These are phyloP conservation scores for Monilinia fructicola DNA, from an alignment of 2,329 filamentous ascomycete species.

Conservation along the genomic window DNA sequence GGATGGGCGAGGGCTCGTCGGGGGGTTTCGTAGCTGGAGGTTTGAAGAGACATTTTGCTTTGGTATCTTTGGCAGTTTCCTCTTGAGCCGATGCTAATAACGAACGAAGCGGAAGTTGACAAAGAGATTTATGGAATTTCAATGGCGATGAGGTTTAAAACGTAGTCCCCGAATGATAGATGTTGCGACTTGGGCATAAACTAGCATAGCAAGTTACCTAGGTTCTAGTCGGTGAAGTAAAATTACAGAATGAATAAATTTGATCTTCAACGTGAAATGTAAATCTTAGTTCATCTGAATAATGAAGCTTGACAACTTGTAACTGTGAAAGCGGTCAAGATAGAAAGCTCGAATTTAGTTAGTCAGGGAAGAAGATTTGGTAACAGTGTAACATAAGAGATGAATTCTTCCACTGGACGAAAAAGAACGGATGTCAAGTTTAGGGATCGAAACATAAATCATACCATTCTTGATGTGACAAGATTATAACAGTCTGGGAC, in stretches of 20 bases:
- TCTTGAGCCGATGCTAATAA: background rate
- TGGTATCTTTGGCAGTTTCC: background rate
- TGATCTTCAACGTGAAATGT: background rate
- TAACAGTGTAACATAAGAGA: conserved; percentile 2
- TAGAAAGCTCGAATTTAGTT: background rate
- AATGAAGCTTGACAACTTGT: background rate
- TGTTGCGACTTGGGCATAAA: background rate
- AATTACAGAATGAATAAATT: background rate
- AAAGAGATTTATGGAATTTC: background rate
- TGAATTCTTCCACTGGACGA: background rate
- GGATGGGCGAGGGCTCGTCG: background rate
- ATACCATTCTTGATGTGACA: background rate
- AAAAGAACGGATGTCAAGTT: background rate
- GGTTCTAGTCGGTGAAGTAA: background rate
- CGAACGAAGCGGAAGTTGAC: too few species aligned
- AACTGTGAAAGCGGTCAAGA: conserved; percentile 5
- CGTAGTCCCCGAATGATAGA: background rate
- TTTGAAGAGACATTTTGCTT: conserved; percentile 20
- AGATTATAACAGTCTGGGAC: background rate
- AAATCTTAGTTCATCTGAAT: background rate
- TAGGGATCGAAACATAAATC: background rate
- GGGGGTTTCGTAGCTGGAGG: background rate
- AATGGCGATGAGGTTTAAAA: background rate
- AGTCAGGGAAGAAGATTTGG: background rate
- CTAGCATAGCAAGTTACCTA: background rate